phyloP scores from a whole-genome alignment of 2,329 filamentous ascomycete genomes.

The Trichoderma pleuroti region DNA sequence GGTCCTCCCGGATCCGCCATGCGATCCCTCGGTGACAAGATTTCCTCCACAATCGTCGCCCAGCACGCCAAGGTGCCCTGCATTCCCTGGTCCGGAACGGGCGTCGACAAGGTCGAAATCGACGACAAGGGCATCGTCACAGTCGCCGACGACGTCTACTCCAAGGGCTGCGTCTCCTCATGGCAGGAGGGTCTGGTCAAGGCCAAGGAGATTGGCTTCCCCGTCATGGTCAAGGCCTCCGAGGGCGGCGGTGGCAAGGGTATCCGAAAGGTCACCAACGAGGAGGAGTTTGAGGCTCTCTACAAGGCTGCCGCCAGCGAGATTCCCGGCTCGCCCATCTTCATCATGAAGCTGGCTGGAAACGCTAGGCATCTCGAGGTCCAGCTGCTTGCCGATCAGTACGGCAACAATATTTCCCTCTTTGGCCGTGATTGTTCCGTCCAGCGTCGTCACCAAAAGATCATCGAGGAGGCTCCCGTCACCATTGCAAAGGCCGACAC shows the following conservation, averaged over 20 bases:
- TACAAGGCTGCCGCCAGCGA: constrained; percentile 97
- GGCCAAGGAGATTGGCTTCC: constrained; percentile 90
- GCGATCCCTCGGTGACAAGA: constrained; percentile 99
- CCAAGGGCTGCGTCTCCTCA: constrained; percentile 84
- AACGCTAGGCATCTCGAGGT: constrained; percentile 97
- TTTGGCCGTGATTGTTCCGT: constrained; percentile 99
- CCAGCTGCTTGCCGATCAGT: constrained; percentile 95
- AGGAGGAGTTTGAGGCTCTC: constrained; percentile 78
- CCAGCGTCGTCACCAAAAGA: constrained; percentile 97
- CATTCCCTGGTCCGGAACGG: constrained; percentile 98
- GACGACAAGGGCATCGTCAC: constrained; percentile 87
- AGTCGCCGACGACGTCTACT: constrained; percentile 79
- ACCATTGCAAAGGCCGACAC: constrained; percentile 87
- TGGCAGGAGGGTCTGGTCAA: constrained; percentile 86
- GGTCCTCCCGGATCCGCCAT: constrained; percentile 96
- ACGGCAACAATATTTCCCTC: constrained; percentile 98
- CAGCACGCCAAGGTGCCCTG: constrained; percentile 95
- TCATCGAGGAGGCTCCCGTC: constrained; percentile 97
- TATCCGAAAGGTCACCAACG: constrained; percentile 88
- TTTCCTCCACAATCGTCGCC: constrained; percentile 97
- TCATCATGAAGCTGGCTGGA: constrained; percentile 99
- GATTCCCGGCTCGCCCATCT: constrained; percentile 97
- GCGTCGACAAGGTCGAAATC: constrained; percentile 75
- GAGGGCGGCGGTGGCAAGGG: constrained; percentile 99
- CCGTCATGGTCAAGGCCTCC: constrained; percentile 99